Conservation (phyloP, 139 green algal genomes). For the Zygnema cylindricum region DNA sequence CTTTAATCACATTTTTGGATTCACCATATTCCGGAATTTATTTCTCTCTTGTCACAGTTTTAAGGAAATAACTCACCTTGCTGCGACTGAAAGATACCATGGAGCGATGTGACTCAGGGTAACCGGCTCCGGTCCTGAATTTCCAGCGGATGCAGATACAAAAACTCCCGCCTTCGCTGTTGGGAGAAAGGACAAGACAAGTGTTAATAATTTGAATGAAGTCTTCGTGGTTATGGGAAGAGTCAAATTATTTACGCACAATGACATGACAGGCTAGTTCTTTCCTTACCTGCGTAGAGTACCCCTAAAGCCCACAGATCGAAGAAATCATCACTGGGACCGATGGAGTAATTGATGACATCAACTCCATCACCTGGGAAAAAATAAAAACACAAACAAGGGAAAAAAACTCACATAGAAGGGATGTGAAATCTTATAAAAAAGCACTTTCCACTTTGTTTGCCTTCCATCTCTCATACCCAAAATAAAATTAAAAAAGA, state of each 20-base stretch:
- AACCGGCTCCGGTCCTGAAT: not conserved
- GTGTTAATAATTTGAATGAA: not conserved
- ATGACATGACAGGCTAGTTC: no score
- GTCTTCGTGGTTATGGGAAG: no score
- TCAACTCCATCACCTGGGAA: constrained; percentile 23
- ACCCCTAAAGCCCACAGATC: not conserved
- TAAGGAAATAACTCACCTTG: not conserved
- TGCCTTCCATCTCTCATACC: no score
- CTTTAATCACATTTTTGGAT: not conserved
- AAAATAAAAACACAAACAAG: not conserved
- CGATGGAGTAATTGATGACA: constrained; percentile 26
- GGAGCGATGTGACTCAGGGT: constrained; percentile 20
- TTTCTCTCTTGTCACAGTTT: not conserved
- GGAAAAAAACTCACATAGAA: not conserved
- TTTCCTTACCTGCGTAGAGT: constrained; percentile 4
- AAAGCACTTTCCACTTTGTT: no score
- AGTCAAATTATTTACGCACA: no score
- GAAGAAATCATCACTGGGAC: constrained; percentile 12
- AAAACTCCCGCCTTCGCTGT: constrained; percentile 5
- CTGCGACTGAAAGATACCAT: constrained; percentile 18
- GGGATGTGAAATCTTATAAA: not conserved
- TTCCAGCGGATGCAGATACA: constrained; percentile 20
- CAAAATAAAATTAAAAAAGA: no score
- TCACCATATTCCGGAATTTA: not conserved
- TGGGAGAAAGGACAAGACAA: not conserved